A percentile compares a stretch with the other conserved stretches of the same genome.
Evolutionary conservation across 495 filamentous ascomycete genomes (phyloP).

Genomic region (Penicillium roqueforti): DNA sequence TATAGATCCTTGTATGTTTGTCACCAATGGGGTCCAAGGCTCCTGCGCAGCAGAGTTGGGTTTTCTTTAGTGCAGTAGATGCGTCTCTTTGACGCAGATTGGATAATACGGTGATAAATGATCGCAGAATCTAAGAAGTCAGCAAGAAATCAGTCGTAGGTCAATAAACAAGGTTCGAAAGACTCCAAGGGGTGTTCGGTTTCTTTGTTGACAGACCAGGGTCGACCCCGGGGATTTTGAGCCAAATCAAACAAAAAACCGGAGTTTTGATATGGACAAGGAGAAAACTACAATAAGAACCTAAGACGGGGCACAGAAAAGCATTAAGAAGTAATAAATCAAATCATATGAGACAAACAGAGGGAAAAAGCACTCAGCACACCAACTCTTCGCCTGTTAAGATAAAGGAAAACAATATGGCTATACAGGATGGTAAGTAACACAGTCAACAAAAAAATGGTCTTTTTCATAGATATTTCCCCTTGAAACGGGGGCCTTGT

Average conservation of each 20-base stretch:
- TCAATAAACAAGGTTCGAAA: neutral
- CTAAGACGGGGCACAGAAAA: constrained; percentile 25
- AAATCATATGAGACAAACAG: constrained; percentile 38
- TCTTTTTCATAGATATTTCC: constrained; percentile 39
- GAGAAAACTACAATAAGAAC: neutral
- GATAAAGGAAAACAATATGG: constrained; percentile 38
- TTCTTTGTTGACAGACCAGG: neutral
- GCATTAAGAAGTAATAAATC: constrained; percentile 26
- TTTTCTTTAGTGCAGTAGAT: neutral
- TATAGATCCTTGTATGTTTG: neutral
- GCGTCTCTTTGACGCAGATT: neutral
- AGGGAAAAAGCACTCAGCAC: constrained; percentile 38
- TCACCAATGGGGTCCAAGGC: neutral
- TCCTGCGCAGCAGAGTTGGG: neutral
- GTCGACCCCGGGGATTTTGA: neutral
- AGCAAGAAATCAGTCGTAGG: neutral
- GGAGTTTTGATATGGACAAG: neutral
- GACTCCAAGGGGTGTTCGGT: neutral
- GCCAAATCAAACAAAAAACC: neutral
- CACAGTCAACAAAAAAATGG: constrained; percentile 35
- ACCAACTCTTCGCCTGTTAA: constrained; percentile 42
- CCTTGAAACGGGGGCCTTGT: constrained; percentile 9
- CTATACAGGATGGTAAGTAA: constrained; percentile 46
- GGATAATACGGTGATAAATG: neutral
- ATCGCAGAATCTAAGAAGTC: neutral